Evolutionary conservation across 768 basidiomycete genomes (phyloP), one percentile per base, ranked within the genome.

Genomic region (Serendipita sp.): DNA sequence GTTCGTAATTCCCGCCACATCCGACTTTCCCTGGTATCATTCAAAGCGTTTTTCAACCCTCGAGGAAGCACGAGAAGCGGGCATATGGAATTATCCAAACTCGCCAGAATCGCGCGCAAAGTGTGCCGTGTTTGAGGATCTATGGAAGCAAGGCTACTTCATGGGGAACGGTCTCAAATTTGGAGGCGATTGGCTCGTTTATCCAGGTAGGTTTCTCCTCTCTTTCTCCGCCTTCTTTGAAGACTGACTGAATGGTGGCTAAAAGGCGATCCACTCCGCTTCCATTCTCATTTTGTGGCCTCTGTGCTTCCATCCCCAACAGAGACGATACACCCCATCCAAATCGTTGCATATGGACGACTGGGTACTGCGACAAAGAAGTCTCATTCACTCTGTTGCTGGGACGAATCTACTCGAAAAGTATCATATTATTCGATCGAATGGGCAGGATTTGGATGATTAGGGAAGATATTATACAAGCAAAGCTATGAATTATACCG

Each of bases 341-440:
- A 98, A 72, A 81, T 99, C 50, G 88, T 99, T 24, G 94, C 95
- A 0, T 93, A 93, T 70, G 96, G 96, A 17, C 80, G 96, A 34
- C 74, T 99, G 34, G 96, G 95, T 0, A 99, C 96, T 2, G 96
- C 89, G 11, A 97, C 96, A 7, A 98, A 97, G 73, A 99, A 99
- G 73, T 83, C 91, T 0, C 94, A 97, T 71, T 74, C 98, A 31
- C 74, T 98, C 2, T 96, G 92, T 68, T 82, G 85, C 33, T 96
- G 88, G 86, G 84, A 95, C 68, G 85, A 89, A 38, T 78, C 77
- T 58, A 81, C 76, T 68, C 76, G 79, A 43, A 73, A 78, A 65
- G 88, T 82, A 1, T 81, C 83, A 0, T 90, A 88, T 74, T 78
- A 86, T 62, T 87, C 86, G 53, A 80, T 94, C 64, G 90, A 92